These are phyloP conservation scores for Stemphylium vesicarium DNA, from an alignment of 2,329 filamentous ascomycete genomes.

Conservation along the genomic window DNA sequence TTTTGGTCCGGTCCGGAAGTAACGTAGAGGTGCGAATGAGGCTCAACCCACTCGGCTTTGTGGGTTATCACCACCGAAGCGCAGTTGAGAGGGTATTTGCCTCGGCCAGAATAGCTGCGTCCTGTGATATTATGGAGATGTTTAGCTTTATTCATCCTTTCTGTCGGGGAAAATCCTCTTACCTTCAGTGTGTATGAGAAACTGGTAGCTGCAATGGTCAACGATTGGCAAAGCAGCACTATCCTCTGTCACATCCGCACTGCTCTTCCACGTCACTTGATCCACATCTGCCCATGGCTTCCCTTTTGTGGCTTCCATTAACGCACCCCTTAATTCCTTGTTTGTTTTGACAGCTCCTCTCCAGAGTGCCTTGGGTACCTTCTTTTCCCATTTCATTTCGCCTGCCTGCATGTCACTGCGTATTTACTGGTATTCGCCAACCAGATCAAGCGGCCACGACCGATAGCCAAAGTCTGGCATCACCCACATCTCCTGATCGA, in stretches of 20 bases:
- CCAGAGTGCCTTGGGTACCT: slow-evolving; percentile 34
- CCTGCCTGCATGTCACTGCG: slow-evolving; percentile 13
- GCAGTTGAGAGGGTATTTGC: slow-evolving; percentile 60
- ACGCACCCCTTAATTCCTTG: slow-evolving; percentile 13
- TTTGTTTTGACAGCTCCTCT: slow-evolving; percentile 41
- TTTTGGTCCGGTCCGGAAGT: slow-evolving; percentile 24
- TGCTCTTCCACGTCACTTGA: slow-evolving; percentile 22
- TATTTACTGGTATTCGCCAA: slow-evolving; percentile 25
- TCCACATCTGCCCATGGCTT: slow-evolving; percentile 27
- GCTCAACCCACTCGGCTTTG: slow-evolving; percentile 26
- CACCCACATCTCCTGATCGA: slow-evolving; percentile 25
- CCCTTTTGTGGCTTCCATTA: slow-evolving; percentile 15
- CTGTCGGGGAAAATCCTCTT: slow-evolving; percentile 27
- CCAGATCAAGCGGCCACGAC: slow-evolving; percentile 24
- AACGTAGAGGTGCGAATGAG: slow-evolving; percentile 18
- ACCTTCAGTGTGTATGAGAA: slow-evolving; percentile 58
- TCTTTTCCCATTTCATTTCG: slow-evolving; percentile 21
- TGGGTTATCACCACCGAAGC: slow-evolving; percentile 25
- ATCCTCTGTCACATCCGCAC: slow-evolving; percentile 11
- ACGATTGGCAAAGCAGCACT: slow-evolving; percentile 21
- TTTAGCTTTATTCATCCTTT: background rate
- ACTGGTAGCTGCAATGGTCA: slow-evolving; percentile 40
- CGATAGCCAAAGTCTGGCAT: slow-evolving; percentile 37
- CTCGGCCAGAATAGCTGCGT: slow-evolving; percentile 54
- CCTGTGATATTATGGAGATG: slow-evolving; percentile 2